A percentile compares a stretch with the other conserved stretches of the same genome.
Evolutionary conservation across 176 grass and related monocot species (phyloP).

Genomic region (Lolium rigidum): DNA sequence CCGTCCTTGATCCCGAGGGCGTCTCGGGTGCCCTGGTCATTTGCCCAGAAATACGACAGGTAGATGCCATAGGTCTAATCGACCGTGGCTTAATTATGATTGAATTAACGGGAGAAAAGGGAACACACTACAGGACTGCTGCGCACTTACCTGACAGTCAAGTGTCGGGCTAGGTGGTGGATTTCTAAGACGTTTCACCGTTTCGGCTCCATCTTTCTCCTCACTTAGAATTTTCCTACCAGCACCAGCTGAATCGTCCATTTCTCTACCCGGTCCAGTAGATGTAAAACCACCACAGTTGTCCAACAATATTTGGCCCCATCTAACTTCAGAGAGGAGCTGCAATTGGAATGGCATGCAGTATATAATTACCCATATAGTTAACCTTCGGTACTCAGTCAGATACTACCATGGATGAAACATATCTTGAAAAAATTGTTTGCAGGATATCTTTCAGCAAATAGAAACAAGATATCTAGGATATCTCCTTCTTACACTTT

Average conservation of each 20-base stretch:
- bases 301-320: conserved; percentile 34
- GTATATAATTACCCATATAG: too few relatives aligned
- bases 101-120: background rate
- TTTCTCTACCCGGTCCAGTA: background rate
- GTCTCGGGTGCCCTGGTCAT: conserved; percentile 23
- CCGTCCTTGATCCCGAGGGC: conserved; percentile 64
- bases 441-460: background rate
- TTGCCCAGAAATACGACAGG: conserved; percentile 68
- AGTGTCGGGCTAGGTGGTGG: conserved; percentile 40
- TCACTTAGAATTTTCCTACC: conserved; percentile 31
- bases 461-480: background rate
- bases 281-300: conserved; percentile 33
- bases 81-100: background rate
- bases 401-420: too few relatives aligned
- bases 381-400: too few relatives aligned
- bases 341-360: conserved; percentile 18
- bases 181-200: background rate
- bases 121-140: background rate
- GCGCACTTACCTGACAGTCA: conserved; percentile 46
- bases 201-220: background rate
- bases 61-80: conserved; percentile 49
- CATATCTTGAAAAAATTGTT: background rate
- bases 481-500: conserved; percentile 33
- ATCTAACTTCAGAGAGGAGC: conserved; percentile 28
- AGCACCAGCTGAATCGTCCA: background rate